Evolutionary conservation across 495 filamentous ascomycete species (phyloP), one percentile per base, ranked within the genome.

Genomic region (Xylaria scruposa): DNA sequence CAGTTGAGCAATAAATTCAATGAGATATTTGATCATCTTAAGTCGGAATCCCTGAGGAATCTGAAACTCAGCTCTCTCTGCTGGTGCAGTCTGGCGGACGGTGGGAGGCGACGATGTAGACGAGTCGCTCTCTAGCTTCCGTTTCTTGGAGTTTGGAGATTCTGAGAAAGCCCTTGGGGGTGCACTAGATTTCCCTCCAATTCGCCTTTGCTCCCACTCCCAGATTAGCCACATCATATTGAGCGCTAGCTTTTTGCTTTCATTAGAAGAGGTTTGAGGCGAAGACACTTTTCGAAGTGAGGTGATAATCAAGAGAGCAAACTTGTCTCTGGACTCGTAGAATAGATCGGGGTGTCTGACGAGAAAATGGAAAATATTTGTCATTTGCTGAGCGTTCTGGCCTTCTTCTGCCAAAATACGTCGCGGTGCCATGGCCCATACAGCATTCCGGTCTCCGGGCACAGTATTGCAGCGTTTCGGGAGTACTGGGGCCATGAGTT

Each of bases 361-460:
- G 19, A 99, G 83, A 79, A 98, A 99, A 74, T 97, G 91, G 81
- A 98, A 98, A 73, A 99, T 98, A 81, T 93, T 94, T 44, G 94
- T 97, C 80, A 98, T 91, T 82, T 98, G 97, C 81, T 97, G 95
- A 68, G 95, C 86, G 74, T 99, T 99, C 72, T 94, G 92, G n/a
- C 92, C 94, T 79, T 99, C 97, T 80, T 99, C 97, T 9, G 93
- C 90, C 63, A 99, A 82, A 62, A 98, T 97, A 33, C 93, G 93
- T 42, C 94, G 90, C 36, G 97, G 94, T 81, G 95, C 94, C 74
- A 93, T 91, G 3, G 95, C 93, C 97, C 96, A 98, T 33, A 94
- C 83, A 1, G 83, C 78, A 68, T 86, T 87, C 26, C 84, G 76
- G 38, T 88, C 86, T 46, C 82, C 83, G 7, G 83, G 80, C 8